Conservation (phyloP, 2,329 filamentous ascomycete species). For the Aciculosporium take region DNA sequence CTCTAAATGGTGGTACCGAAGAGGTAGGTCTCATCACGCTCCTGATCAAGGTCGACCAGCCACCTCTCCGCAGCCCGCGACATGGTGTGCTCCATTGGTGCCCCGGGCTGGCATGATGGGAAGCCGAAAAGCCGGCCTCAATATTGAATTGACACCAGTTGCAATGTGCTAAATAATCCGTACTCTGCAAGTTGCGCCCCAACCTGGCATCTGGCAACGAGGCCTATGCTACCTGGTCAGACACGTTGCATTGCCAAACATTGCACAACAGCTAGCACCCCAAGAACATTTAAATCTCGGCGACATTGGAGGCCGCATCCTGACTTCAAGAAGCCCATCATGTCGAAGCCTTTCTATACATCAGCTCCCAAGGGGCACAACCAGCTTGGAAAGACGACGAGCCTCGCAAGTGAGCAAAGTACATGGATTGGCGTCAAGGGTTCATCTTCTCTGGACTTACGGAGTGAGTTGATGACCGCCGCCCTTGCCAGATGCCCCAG, state of each 20-base stretch:
- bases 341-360: background rate
- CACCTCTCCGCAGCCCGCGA: no score
- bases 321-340: background rate
- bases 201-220: background rate
- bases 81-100: no score
- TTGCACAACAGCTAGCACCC: background rate
- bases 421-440: slow-evolving; percentile 10
- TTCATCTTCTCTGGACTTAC: slow-evolving; percentile 9
- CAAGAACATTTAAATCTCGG: background rate
- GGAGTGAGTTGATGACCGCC: slow-evolving; percentile 7
- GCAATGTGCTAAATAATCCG: background rate
- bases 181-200: background rate
- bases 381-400: background rate
- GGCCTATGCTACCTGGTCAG: background rate
- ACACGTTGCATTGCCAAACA: background rate
- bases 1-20: no score
- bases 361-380: slow-evolving; percentile 1
- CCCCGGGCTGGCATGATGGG: no score
- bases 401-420: slow-evolving; percentile 2
- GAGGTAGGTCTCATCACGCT: no score
- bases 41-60: no score
- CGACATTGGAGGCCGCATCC: background rate
- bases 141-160: background rate
- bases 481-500: background rate
- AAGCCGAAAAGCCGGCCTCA: no score